Conservation (phyloP, 2,329 filamentous ascomycete species). For the Colletotrichum aenigma region DNA sequence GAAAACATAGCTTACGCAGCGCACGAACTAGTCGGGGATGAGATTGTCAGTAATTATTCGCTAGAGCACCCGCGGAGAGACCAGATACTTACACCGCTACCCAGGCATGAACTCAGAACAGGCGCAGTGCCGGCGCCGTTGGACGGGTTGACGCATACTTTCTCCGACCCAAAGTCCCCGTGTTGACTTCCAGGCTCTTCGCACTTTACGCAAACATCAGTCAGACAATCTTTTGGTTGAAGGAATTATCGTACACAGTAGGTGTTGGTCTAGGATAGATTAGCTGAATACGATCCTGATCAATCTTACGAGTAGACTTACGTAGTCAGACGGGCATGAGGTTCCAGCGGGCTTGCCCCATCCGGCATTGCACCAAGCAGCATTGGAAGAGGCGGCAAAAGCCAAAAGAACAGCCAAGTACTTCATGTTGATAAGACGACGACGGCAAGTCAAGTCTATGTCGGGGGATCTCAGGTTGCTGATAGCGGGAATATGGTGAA, state of each 20-base stretch:
- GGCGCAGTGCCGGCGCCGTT: not conserved
- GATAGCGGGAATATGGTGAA: not conserved
- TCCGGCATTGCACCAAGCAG: not conserved
- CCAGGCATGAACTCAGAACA: not conserved
- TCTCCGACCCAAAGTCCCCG: not conserved
- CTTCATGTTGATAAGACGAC: not conserved
- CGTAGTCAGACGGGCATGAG: not conserved
- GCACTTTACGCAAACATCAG: not conserved
- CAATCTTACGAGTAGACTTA: not conserved
- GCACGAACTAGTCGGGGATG: not conserved
- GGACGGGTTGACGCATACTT: not conserved
- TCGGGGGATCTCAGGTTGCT: not conserved
- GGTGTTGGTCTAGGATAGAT: not conserved
- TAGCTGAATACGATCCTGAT: not conserved
- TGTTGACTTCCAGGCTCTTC: not conserved
- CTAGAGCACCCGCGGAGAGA: not conserved
- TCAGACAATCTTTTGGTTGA: not conserved
- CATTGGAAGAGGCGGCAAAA: not conserved
- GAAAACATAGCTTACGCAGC: not conserved
- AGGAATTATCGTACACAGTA: not conserved
- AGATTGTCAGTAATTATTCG: not conserved
- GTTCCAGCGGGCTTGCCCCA: not conserved
- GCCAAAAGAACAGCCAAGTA: not conserved
- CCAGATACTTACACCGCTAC: not conserved
- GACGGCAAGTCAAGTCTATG: not conserved